phyloP scores from a whole-genome alignment of 345 rosid genomes.

The Rhizophora mangle region DNA sequence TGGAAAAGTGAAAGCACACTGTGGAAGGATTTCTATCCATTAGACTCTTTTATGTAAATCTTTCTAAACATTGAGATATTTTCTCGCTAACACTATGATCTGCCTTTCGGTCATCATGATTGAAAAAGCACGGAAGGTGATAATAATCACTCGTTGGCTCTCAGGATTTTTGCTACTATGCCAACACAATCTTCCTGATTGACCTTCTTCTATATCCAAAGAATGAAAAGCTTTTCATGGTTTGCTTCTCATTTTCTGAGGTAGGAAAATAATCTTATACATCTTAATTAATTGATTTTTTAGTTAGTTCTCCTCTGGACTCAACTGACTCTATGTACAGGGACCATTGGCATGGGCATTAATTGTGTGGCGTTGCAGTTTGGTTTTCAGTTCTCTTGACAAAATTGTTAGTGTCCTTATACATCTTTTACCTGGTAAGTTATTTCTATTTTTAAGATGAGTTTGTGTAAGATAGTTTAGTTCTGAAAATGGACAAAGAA shows the following conservation, averaged over 20 bases:
- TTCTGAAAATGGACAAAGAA: too few relatives aligned
- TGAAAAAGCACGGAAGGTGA: too few relatives aligned
- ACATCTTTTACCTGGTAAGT: conserved; percentile 93
- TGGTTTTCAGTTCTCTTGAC: conserved; percentile 93
- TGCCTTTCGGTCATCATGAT: too few relatives aligned
- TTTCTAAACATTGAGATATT: too few relatives aligned
- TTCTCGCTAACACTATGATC: too few relatives aligned
- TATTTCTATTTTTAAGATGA: conserved; percentile 40
- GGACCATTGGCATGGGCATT: conserved; percentile 98
- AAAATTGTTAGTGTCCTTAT: conserved; percentile 94
- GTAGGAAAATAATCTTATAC: conserved; percentile 34
- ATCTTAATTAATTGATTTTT: conserved; percentile 30
- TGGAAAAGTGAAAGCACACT: too few relatives aligned
- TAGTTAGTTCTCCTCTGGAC: conserved; percentile 6
- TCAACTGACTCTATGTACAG: conserved; percentile 37
- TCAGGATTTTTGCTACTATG: conserved; percentile 97
- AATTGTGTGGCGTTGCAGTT: conserved; percentile 94
- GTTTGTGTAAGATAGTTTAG: conserved; percentile 8
- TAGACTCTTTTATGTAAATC: too few relatives aligned
- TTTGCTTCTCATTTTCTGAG: conserved; percentile 97
- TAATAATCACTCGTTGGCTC: neutral
- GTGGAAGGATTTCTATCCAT: too few relatives aligned
- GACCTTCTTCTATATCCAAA: conserved; percentile 76
- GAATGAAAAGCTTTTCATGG: conserved; percentile 88
- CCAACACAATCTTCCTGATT: conserved; percentile 90